These are phyloP conservation scores for Xylariaceae sp. DNA, from an alignment of 2,329 filamentous ascomycete genomes.

Conservation along the genomic window DNA sequence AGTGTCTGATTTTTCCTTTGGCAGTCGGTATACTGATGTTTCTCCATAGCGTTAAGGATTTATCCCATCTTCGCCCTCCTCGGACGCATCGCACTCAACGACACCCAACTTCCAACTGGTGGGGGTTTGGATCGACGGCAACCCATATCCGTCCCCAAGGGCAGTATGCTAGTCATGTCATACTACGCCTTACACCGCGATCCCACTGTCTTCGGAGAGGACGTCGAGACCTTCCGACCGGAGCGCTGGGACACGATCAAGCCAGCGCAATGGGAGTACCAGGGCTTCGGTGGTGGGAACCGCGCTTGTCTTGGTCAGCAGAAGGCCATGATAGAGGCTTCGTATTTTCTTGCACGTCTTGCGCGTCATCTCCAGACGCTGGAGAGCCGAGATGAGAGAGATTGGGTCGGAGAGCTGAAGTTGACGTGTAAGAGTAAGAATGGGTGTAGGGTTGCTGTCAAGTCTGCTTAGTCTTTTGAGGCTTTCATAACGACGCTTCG, in stretches of 20 bases:
- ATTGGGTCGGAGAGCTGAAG: conserved; percentile 15
- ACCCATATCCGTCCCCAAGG: conserved; percentile 11
- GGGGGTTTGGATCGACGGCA: conserved; percentile 3
- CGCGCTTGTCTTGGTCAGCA: conserved; percentile 13
- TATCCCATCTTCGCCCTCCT: conserved; percentile 14
- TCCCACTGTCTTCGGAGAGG: conserved; percentile 10
- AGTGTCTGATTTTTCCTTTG: conserved; percentile 5
- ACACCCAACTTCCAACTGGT: conserved; percentile 10
- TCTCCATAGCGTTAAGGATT: conserved; percentile 14
- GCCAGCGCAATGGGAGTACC: conserved; percentile 12
- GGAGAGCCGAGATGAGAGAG: conserved; percentile 4
- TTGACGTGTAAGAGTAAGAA: conserved; percentile 16
- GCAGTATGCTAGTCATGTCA: conserved; percentile 6
- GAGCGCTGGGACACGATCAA: conserved; percentile 14
- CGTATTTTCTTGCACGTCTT: conserved; percentile 11
- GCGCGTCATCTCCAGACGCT: conserved; percentile 3
- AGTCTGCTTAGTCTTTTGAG: no score
- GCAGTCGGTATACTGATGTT: no score
- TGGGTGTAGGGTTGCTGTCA: conserved; percentile 17
- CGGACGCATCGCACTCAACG: conserved; percentile 4
- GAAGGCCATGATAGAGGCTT: conserved; percentile 10
- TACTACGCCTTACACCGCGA: conserved; percentile 13
- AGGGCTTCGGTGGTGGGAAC: conserved; percentile 12
- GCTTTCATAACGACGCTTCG: no score
- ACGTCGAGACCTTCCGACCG: conserved; percentile 12